A percentile compares a stretch with the other conserved stretches of the same genome.
Conservation (phyloP, 768 basidiomycete species). For the Termitomyces sp. region DNA sequence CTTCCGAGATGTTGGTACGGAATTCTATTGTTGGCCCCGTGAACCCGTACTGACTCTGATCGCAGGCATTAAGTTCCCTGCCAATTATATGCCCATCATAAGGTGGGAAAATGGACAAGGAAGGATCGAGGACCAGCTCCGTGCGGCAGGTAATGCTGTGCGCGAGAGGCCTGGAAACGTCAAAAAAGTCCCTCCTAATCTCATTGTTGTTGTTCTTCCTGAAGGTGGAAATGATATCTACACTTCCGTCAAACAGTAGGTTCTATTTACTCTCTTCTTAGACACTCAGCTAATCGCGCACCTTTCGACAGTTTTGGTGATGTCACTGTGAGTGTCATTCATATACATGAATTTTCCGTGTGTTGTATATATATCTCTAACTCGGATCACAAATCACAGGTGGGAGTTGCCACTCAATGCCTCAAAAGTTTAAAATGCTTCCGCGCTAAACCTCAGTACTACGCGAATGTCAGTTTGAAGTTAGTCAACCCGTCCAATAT, state of each 20-base stretch:
- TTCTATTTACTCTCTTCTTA: slow-evolving; percentile 13
- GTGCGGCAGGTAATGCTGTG: slow-evolving; percentile 48
- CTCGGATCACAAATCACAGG: slow-evolving; percentile 30
- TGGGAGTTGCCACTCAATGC: slow-evolving; percentile 80
- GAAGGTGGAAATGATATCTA: slow-evolving; percentile 78
- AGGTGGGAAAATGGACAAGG: slow-evolving; percentile 61
- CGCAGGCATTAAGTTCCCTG: slow-evolving; percentile 58
- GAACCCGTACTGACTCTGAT: not conserved
- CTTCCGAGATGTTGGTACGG: slow-evolving; percentile 60
- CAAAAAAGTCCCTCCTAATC: slow-evolving; percentile 38
- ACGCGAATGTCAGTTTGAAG: slow-evolving; percentile 80
- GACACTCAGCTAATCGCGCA: not conserved
- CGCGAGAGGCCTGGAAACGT: slow-evolving; percentile 32
- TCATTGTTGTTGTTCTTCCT: slow-evolving; percentile 70
- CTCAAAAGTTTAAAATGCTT: slow-evolving; percentile 65
- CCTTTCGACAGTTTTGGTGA: slow-evolving; percentile 64
- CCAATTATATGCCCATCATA: slow-evolving; percentile 37
- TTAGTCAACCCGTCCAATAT: slow-evolving; percentile 22
- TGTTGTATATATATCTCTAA: not conserved
- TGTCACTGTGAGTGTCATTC: slow-evolving; percentile 39
- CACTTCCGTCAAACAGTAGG: slow-evolving; percentile 75
- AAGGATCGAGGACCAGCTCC: slow-evolving; percentile 51
- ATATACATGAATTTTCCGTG: not conserved
- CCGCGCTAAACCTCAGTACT: slow-evolving; percentile 73
- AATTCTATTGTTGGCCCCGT: not conserved